phyloP scores from a whole-genome alignment of 2,329 filamentous ascomycete genomes.

The Colletotrichum camelliae region DNA sequence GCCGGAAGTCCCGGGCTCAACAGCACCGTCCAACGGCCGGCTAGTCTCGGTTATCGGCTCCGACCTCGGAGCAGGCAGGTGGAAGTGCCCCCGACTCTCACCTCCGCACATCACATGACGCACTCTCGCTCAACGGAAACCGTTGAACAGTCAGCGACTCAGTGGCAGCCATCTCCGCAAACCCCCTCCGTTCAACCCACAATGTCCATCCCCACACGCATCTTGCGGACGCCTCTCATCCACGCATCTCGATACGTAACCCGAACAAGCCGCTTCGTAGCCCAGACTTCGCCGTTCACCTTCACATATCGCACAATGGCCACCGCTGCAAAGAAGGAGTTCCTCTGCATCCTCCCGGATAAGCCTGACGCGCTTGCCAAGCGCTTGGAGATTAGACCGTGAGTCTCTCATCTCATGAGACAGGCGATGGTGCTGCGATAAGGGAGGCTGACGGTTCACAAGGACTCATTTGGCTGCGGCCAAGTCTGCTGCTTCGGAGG shows the following conservation, averaged over 20 bases:
- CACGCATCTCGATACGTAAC: not conserved
- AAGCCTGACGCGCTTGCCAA: slow-evolving; percentile 15
- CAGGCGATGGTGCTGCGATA: not conserved
- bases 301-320: slow-evolving; percentile 7
- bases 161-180: not conserved
- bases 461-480: slow-evolving; percentile 12
- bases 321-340: slow-evolving; percentile 11
- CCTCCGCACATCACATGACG: not conserved
- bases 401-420: not conserved
- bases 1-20: not conserved
- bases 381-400: slow-evolving; percentile 12
- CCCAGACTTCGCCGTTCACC: not conserved
- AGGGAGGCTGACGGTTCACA: not conserved
- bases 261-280: not conserved
- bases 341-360: slow-evolving; percentile 20
- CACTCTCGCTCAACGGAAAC: not conserved
- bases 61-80: not conserved
- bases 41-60: not conserved
- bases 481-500: slow-evolving; percentile 23
- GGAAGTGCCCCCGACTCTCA: not conserved
- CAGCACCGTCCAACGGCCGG: not conserved
- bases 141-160: not conserved
- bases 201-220: slow-evolving; percentile 9
- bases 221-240: not conserved
- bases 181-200: not conserved